Percentiles rank a stretch among this genome's conserved stretches.
Conservation (phyloP, 2,329 filamentous ascomycete species). For the Ophiocordyceps unilateralis region DNA sequence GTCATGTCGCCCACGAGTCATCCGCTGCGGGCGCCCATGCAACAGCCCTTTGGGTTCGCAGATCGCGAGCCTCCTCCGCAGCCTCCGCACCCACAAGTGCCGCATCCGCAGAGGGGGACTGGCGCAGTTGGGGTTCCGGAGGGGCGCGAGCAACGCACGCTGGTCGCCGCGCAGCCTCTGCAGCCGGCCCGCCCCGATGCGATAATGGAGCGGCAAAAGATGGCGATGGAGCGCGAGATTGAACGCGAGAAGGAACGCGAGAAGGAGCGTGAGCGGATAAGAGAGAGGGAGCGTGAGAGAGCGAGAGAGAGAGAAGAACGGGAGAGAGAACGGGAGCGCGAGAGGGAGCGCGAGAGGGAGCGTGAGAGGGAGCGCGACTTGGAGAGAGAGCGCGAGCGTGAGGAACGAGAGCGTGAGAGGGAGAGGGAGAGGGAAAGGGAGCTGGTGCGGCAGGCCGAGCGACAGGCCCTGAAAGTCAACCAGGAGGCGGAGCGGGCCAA, state of each 20-base stretch:
- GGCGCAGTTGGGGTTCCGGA: conserved; percentile 15
- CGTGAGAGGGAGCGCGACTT: conserved; percentile 4
- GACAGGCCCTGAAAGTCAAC: conserved; percentile 23
- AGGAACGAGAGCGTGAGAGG: conserved; percentile 5
- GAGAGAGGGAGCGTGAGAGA: neutral
- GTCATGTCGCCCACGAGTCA: conserved; percentile 28
- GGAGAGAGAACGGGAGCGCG: conserved; percentile 2
- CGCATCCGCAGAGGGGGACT: conserved; percentile 21
- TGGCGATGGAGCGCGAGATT: conserved; percentile 7
- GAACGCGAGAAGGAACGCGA: conserved; percentile 1
- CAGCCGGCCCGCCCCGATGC: conserved; percentile 15
- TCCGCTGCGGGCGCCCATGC: conserved; percentile 24
- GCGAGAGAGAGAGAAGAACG: conserved; percentile 1
- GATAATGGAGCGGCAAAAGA: conserved; percentile 16
- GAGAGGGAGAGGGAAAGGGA: conserved; percentile 12
- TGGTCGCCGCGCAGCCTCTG: conserved; percentile 17
- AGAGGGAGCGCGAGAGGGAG: conserved; percentile 5
- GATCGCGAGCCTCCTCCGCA: conserved; percentile 24
- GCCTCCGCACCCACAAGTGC: conserved; percentile 17
- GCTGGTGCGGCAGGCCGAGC: conserved; percentile 11
- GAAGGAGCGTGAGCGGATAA: neutral
- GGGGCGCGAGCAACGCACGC: conserved; percentile 15
- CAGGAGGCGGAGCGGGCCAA: conserved; percentile 29
- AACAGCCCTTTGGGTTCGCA: conserved; percentile 22
- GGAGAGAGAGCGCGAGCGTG: conserved; percentile 8